Percentiles rank a stretch among this genome's conserved stretches.
phyloP scores from a whole-genome alignment of 2,329 filamentous ascomycete genomes.

The Stachybotrys chlorohalonatus region DNA sequence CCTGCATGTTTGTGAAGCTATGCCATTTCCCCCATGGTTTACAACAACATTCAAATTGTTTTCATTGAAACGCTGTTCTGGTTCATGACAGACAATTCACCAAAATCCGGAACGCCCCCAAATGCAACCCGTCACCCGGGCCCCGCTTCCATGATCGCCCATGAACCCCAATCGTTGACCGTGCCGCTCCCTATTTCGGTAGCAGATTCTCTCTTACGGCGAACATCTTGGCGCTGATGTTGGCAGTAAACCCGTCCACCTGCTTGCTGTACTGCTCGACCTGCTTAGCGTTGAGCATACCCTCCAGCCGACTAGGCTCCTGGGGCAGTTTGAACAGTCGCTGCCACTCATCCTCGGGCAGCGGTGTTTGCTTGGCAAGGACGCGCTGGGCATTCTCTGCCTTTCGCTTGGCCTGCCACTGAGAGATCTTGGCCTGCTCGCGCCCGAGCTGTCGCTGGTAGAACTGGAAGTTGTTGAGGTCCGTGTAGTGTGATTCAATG shows the following conservation, averaged over 20 bases:
- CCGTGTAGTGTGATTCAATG: conserved; percentile 96
- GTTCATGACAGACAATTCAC: conserved; percentile 23
- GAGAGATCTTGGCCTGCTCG: conserved; percentile 92
- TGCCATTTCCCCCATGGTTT: no score
- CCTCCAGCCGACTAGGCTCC: conserved; percentile 87
- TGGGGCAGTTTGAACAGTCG: conserved; percentile 95
- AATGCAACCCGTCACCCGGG: conserved; percentile 27
- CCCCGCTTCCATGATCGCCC: conserved; percentile 11
- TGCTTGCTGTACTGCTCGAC: conserved; percentile 97
- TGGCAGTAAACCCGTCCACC: conserved; percentile 90
- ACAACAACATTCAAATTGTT: not conserved
- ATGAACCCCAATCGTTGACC: not conserved
- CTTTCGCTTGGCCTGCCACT: conserved; percentile 96
- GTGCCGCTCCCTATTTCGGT: conserved; percentile 34
- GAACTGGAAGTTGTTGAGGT: conserved; percentile 97
- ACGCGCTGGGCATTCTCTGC: conserved; percentile 81
- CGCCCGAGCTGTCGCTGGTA: conserved; percentile 90
- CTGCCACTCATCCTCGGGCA: conserved; percentile 98
- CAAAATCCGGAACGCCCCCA: conserved; percentile 31
- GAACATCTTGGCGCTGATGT: conserved; percentile 95
- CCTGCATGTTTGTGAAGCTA: no score
- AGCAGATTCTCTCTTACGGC: conserved; percentile 68
- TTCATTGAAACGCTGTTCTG: not conserved
- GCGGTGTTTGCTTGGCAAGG: conserved; percentile 76
- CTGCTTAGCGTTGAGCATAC: conserved; percentile 89